Conservation (phyloP, 108 stramenopile genomes). For the Cyclotella kingstonii region DNA sequence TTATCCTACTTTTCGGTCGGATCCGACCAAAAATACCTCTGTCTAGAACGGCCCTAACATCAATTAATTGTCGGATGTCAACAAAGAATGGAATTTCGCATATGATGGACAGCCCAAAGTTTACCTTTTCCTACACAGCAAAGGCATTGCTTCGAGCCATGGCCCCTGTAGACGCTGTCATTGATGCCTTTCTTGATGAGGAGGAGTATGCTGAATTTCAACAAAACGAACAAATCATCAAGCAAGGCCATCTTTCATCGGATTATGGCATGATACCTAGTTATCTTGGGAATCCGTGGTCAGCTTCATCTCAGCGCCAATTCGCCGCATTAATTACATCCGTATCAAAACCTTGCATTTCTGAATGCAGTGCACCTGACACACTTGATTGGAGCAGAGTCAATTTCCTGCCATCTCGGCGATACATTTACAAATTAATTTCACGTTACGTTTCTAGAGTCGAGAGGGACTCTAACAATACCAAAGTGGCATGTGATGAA, state of each 20-base stretch:
- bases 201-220: background rate
- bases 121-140: slow-evolving; percentile 8
- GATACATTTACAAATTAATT: slow-evolving; percentile 45
- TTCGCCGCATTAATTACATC: slow-evolving; percentile 18
- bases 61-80: too few relatives aligned
- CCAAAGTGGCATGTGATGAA: background rate
- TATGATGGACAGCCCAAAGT: too few relatives aligned
- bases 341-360: background rate
- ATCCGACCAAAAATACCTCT: too few relatives aligned
- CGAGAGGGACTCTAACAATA: slow-evolving; percentile 8
- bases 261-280: background rate
- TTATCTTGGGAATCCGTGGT: background rate
- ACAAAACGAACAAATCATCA: background rate
- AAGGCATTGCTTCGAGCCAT: slow-evolving; percentile 17
- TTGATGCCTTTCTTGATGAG: slow-evolving; percentile 10
- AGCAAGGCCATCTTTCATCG: background rate
- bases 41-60: too few relatives aligned
- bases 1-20: too few relatives aligned
- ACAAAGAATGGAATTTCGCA: too few relatives aligned
- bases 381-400: slow-evolving; percentile 3
- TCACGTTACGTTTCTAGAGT: slow-evolving; percentile 30
- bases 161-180: slow-evolving; percentile 22
- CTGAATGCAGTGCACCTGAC: background rate
- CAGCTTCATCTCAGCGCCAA: slow-evolving; percentile 2
- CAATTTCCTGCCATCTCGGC: slow-evolving; percentile 40